phyloP scores from a whole-genome alignment of 2,329 filamentous ascomycete species.

The Trichoderma endophyticum region DNA sequence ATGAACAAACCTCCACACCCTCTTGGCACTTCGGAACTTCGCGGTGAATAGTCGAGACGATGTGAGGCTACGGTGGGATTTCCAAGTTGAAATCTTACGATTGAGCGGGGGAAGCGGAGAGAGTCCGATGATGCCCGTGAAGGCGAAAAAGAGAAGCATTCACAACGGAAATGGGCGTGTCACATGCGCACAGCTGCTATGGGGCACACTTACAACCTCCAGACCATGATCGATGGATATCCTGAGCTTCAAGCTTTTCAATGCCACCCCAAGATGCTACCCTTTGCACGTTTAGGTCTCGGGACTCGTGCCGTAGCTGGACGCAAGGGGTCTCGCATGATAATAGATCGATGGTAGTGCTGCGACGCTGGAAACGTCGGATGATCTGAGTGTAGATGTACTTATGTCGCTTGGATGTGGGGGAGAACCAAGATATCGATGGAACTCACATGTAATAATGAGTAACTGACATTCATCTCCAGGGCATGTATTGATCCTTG shows the following conservation, averaged over 20 bases:
- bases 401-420: neutral
- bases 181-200: neutral
- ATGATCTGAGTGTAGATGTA: neutral
- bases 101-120: neutral
- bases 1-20: neutral
- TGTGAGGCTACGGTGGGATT: neutral
- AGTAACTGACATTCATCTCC: neutral
- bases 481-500: neutral
- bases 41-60: neutral
- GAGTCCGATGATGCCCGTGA: neutral
- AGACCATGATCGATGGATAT: neutral
- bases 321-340: slow-evolving; percentile 3
- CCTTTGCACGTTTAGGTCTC: neutral
- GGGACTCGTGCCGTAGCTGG: neutral
- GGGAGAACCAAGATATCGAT: neutral
- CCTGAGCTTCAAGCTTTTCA: neutral
- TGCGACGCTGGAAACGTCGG: neutral
- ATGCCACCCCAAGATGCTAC: neutral
- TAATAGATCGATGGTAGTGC: slow-evolving; percentile 1
- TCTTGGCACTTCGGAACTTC: neutral
- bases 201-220: neutral
- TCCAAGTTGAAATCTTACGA: no score
- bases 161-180: neutral
- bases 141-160: neutral
- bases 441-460: neutral